phyloP scores from a whole-genome alignment of 2,329 filamentous ascomycete genomes.

The Aspergillus sp. region DNA sequence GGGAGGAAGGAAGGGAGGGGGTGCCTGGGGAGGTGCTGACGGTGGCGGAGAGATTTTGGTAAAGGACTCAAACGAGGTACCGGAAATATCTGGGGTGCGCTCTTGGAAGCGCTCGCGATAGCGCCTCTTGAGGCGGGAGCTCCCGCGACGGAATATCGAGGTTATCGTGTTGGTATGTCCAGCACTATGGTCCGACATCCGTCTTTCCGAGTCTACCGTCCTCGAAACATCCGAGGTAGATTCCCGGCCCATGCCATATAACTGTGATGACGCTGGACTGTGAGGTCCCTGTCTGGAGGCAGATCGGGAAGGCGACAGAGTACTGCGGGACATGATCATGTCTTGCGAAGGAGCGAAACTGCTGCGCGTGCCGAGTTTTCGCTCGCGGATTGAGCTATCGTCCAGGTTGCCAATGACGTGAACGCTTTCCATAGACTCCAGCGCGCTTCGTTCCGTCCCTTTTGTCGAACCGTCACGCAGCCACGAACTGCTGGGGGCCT shows the following conservation, averaged over 20 bases:
- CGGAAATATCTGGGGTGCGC: constrained; percentile 77
- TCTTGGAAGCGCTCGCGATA: constrained; percentile 49
- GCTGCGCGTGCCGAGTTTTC: constrained; percentile 23
- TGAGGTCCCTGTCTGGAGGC: constrained; percentile 46
- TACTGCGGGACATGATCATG: constrained; percentile 30
- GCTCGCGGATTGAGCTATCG: constrained; percentile 31
- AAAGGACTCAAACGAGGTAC: constrained; percentile 87
- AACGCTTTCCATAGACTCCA: constrained; percentile 29
- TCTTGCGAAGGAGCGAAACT: constrained; percentile 36
- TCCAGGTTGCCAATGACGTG: constrained; percentile 33
- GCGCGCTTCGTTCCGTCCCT: constrained; percentile 19
- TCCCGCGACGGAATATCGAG: constrained; percentile 71
- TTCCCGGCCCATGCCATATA: constrained; percentile 49
- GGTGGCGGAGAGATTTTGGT: constrained; percentile 53
- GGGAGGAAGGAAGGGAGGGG: constrained; percentile 34
- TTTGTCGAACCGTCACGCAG: constrained; percentile 29
- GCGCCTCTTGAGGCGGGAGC: constrained; percentile 53
- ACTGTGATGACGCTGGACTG: constrained; percentile 53
- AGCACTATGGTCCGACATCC: constrained; percentile 54
- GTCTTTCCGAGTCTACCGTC: constrained; percentile 52
- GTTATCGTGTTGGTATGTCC: constrained; percentile 56
- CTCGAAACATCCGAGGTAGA: constrained; percentile 54
- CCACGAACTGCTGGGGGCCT: constrained; percentile 27
- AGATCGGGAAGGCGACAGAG: constrained; percentile 37
- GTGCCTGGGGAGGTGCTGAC: constrained; percentile 32